Evolutionary conservation across 2,329 filamentous ascomycete species (phyloP).

Genomic region (Colletotrichum orchidophilum): DNA sequence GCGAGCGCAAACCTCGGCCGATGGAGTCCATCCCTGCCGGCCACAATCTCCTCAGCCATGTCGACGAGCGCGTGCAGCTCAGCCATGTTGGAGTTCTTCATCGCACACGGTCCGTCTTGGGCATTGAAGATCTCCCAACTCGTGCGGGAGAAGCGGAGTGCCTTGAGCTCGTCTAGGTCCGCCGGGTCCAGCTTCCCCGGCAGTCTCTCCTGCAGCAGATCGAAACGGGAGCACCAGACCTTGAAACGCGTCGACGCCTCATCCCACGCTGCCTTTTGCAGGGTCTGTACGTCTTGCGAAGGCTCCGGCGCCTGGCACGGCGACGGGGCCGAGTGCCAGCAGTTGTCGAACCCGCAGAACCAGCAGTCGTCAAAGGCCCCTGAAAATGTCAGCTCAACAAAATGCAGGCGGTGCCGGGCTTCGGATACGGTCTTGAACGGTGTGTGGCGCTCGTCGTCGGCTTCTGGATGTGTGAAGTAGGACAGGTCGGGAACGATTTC

Average conservation of each 20-base stretch:
- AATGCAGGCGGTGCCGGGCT: conserved; percentile 7
- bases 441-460: neutral
- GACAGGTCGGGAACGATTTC: conserved; percentile 18
- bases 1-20: conserved; percentile 17
- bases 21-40: neutral
- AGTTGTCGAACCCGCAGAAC: neutral
- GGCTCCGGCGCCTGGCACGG: neutral
- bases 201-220: neutral
- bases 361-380: conserved; percentile 5
- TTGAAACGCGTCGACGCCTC: neutral
- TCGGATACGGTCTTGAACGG: conserved; percentile 11
- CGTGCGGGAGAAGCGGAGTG: conserved; percentile 1
- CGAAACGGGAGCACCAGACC: conserved; percentile 14
- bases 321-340: neutral
- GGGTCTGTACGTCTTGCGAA: neutral
- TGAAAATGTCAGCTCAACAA: conserved; percentile 4
- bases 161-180: conserved; percentile 8
- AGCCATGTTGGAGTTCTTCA: neutral
- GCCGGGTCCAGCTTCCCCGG: neutral
- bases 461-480: conserved; percentile 9
- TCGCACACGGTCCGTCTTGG: neutral
- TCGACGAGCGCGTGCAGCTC: neutral
- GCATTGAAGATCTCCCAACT: conserved; percentile 16
- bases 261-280: neutral
- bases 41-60: conserved; percentile 20